These are phyloP conservation scores for Punctularia strigosozonata DNA, from an alignment of 768 basidiomycete genomes.

Conservation along the genomic window DNA sequence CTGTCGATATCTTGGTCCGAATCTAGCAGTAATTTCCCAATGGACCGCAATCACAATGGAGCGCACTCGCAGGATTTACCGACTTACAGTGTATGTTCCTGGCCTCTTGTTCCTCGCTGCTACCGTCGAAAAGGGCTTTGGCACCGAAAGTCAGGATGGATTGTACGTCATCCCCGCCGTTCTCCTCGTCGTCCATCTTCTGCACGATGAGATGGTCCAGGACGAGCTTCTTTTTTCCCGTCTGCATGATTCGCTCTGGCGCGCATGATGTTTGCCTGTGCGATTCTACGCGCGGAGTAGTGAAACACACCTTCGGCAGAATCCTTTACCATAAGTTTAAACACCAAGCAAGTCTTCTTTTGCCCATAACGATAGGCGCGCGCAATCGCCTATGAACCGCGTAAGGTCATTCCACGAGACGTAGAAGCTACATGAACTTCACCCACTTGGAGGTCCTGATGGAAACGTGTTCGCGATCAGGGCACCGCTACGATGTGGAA, in stretches of 20 bases:
- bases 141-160: conserved; percentile 88
- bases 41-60: not conserved
- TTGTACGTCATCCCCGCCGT: conserved; percentile 67
- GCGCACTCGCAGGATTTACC: conserved; percentile 2
- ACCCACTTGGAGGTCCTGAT: conserved; percentile 75
- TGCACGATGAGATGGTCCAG: conserved; percentile 94
- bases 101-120: conserved; percentile 29
- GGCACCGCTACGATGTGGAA: not conserved
- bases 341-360: conserved; percentile 86
- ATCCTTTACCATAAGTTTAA: conserved; percentile 92
- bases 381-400: conserved; percentile 68
- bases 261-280: not conserved
- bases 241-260: conserved; percentile 80
- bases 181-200: conserved; percentile 83
- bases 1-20: conserved; percentile 74
- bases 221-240: conserved; percentile 91
- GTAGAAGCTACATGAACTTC: conserved; percentile 2
- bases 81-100: conserved; percentile 58
- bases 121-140: conserved; percentile 68
- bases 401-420: not conserved
- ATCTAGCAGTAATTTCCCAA: conserved; percentile 37
- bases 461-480: conserved; percentile 7
- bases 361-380: conserved; percentile 94
- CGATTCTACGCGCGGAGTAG: not conserved
- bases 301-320: conserved; percentile 67